These are phyloP conservation scores for Fusarium avenaceum DNA, from an alignment of 2,329 filamentous ascomycete genomes.

Conservation along the genomic window DNA sequence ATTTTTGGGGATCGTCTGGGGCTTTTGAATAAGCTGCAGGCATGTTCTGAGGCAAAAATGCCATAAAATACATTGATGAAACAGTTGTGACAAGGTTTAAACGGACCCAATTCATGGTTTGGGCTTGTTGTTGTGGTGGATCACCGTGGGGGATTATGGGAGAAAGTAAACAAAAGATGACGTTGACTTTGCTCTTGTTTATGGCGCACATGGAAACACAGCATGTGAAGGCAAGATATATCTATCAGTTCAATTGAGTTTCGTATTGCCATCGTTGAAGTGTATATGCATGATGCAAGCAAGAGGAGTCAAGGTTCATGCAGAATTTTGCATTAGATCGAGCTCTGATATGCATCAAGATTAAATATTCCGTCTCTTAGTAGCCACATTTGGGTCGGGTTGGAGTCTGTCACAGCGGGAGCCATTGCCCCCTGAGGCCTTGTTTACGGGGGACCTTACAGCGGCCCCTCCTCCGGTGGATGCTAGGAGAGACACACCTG, in stretches of 20 bases:
- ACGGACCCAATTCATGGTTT: conserved; percentile 22
- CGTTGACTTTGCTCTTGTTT: conserved; percentile 39
- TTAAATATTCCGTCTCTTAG: conserved; percentile 4
- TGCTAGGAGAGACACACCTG: conserved; percentile 32
- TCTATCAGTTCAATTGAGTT: conserved; percentile 4
- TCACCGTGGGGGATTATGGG: conserved; percentile 32
- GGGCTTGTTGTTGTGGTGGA: conserved; percentile 34
- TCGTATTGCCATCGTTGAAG: conserved; percentile 5
- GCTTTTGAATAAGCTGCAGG: conserved; percentile 24
- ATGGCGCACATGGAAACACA: conserved; percentile 34
- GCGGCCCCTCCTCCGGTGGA: conserved; percentile 32
- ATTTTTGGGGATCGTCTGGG: conserved; percentile 26
- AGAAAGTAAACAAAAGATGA: conserved; percentile 47
- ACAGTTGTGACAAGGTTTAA: conserved; percentile 34
- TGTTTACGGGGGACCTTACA: conserved; percentile 25
- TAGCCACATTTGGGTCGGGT: conserved; percentile 31
- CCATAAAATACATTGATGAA: conserved; percentile 18
- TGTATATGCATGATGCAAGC: conserved; percentile 30
- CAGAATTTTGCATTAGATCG: conserved; percentile 35
- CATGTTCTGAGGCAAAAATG: conserved; percentile 27
- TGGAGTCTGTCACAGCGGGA: conserved; percentile 36
- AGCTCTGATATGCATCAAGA: conserved; percentile 33
- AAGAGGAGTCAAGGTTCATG: conserved; percentile 35
- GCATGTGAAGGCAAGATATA: neutral
- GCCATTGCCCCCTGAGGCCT: conserved; percentile 26